phyloP scores from a whole-genome alignment of 2,329 filamentous ascomycete species.

The Westerdykella aurantiaca region DNA sequence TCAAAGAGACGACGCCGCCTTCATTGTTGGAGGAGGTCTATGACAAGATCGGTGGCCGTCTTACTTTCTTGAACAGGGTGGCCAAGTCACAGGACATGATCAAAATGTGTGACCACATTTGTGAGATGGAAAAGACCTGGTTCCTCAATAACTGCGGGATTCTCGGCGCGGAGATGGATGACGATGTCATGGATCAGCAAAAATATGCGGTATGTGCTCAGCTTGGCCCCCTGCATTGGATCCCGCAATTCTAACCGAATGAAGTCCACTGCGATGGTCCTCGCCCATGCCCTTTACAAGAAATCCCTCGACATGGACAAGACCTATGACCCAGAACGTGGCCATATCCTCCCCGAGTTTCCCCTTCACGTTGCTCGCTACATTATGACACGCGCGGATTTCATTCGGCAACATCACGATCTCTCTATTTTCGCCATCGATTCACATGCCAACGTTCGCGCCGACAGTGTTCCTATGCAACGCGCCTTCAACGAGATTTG shows the following conservation, averaged over 20 bases:
- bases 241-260: neutral
- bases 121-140: constrained; percentile 68
- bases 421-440: constrained; percentile 95
- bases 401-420: constrained; percentile 87
- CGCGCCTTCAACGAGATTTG: constrained; percentile 85
- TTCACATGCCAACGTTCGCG: constrained; percentile 76
- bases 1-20: constrained; percentile 52
- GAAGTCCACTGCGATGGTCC: constrained; percentile 83
- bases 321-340: constrained; percentile 59
- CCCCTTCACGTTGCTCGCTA: constrained; percentile 46
- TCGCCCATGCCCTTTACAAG: constrained; percentile 87
- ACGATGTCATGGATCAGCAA: constrained; percentile 97
- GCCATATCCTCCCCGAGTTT: constrained; percentile 73
- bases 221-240: neutral
- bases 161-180: constrained; percentile 73
- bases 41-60: constrained; percentile 74
- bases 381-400: constrained; percentile 94
- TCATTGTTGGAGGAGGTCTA: constrained; percentile 71
- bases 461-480: constrained; percentile 95
- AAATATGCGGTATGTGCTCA: constrained; percentile 72
- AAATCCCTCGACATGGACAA: constrained; percentile 59
- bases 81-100: constrained; percentile 83
- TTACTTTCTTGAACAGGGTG: constrained; percentile 83
- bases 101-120: constrained; percentile 66
- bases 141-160: constrained; percentile 74